Base-by-base conservation (phyloP, 306 rosid genomes). In the Vigna unguiculata region DNA sequence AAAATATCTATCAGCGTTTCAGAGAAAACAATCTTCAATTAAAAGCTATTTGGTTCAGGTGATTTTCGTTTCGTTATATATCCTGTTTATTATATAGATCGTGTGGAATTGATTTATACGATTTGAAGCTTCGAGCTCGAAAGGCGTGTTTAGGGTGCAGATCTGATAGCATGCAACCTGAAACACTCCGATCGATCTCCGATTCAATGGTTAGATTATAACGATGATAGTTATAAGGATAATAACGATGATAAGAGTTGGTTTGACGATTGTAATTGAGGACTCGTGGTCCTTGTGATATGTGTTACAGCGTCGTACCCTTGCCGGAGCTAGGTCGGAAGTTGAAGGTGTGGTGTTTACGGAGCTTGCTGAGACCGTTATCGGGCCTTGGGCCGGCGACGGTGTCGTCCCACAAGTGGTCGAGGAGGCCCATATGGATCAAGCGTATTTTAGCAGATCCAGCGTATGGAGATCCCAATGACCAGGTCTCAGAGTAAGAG, bases 371-470 rank as follows among this genome's bases (percentile, higher is more conserved):
- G 12, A 92, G 97, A n/a, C 97, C 98, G 71, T 70, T 72, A 0
- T 95, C 98, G 68, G 97, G 98, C 67, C 49, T 72, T 19, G 98
- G 98, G 3, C 98, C 98, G 54, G 97, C 98, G 2, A 95, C 86
- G 79, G 98, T 95, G 79, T 95, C 98, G 71, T 95, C 98, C 98
- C 98, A 95, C 49, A 95, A 90, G 68, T 95, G 97, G 70, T 95
- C 98, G 11, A 95, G 97, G n/a, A 95, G 82, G 62, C 96, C 86
- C 98, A 95, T 95, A 46, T 4, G 78, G 74, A 82, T 64, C 57
- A 17, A 11, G 82, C 86, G 84, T 41, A 55, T 54, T 55, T 54
- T 54, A 78, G 83, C 83, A 74, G 83, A 81, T 78, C 83, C 54
- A 28, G 80, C 81, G 43, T 59, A 59, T 76, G 38, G 69, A 34